Base-by-base conservation (phyloP, 2,329 filamentous ascomycete species). In the Celoporthe dispersa region DNA sequence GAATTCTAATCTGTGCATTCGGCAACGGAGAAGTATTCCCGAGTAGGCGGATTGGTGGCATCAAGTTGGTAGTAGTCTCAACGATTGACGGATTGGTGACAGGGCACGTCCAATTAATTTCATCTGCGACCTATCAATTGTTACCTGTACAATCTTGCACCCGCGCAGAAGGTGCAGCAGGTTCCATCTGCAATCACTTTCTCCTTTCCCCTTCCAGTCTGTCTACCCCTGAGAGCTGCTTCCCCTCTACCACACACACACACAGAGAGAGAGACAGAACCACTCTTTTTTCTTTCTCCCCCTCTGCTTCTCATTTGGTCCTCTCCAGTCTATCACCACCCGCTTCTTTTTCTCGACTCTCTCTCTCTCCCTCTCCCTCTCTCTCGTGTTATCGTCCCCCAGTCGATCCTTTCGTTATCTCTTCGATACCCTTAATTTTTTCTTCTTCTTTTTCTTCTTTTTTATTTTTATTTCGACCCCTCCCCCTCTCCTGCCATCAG, bases 201-300 rank as follows among this genome's bases (percentile, higher is more conserved):
- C 57, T 25, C 33, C 62, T 68, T 67, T 41, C 68, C 68, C 55
- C 33, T 68, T 64, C 68, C 37, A 68, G 66, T n/a, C 41, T 37
- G 25, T n/a, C 39, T 70, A 70, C 70, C 70, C 70, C 70, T 71
- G 68, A 71, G 55, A 62, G 55, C 68, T 71, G 68, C 70, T 64
- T 71, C 44, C 61, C 35, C 31, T 35, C 59, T 67, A 63, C 55
- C 44, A 16, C 61, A 62, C 51, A 48, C 22, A n/a, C 35, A 35
- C 35, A 35, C 35, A 35, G 4, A 35, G 35, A 35, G 35, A 35
- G 35, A 35, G 41, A 44, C 31, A 9, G 59, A 44, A 53, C 28
- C 53, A 22, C 64, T 62, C n/a, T 59, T 44, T 37, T 63, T 61
- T 63, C 16, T 39, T 28, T 59, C 37, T 65, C 39, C 51, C 48